Evolutionary conservation across 1,284 basidiomycete genomes (phyloP), one percentile per base, ranked within the genome.

Genomic region (Apiotrichum akiyoshidainum): DNA sequence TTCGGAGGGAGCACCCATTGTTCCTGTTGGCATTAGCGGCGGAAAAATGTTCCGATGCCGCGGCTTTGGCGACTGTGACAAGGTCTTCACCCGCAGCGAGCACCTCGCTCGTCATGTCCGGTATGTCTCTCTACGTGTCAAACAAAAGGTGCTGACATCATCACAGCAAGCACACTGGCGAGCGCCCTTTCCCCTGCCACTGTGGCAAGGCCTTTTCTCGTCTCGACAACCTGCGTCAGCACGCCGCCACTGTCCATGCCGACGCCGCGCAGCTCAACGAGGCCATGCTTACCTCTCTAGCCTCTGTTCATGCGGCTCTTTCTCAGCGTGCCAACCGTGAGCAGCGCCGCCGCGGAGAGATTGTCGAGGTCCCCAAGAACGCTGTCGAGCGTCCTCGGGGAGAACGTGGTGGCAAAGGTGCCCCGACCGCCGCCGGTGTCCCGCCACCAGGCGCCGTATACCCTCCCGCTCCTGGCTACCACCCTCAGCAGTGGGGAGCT

Each of bases 201-300:
- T 98, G 94, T 80, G 85, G 86, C 33, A 95, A 96, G 75, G 88
- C 94, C 60, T 97, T 98, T 74, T 95, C 92, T 17, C 87, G 94
- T 26, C 87, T 97, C 71, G 94, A 98, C 81, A 98, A 98, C 74
- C 84, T 98, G 13, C 86, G 94, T 48, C 94, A 97, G 72, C 94
- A 98, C 77, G 90, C 93, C 0, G 89, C 94, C 79, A 96, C 93
- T 5, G 92, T 96, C 2, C 94, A 98, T 72, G 87, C 92, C 31
- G 92, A 96, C 72, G 89, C 89, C 78, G 68, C 76, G 0, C 87
- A 89, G 0, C 84, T 87, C 73, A 98, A 97, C 81, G 90, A 94
- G 74, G 80, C 83, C 46, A 93, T 94, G 89, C 90, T 95, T 85
- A 85, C 87, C 64, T 88, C 92, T 58, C 85, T 96, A 59, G 89